phyloP scores from a whole-genome alignment of 805 yeast species.

The Hanseniaspora jakobsenii region DNA sequence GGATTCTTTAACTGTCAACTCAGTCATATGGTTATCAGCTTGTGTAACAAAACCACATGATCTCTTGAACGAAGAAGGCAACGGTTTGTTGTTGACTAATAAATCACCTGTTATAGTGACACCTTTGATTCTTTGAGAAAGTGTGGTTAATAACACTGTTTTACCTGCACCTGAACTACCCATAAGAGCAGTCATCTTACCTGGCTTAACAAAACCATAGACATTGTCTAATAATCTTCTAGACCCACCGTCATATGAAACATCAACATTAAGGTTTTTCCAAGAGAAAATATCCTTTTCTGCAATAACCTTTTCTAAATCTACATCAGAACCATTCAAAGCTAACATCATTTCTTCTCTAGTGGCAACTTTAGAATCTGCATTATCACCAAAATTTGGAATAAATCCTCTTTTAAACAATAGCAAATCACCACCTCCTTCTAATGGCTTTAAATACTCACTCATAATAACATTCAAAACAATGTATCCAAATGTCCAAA shows the following conservation, averaged over 20 bases:
- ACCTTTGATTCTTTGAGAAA: slow-evolving; percentile 56
- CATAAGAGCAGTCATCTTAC: slow-evolving; percentile 71
- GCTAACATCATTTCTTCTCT: slow-evolving; percentile 33
- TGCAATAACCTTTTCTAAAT: slow-evolving; percentile 26
- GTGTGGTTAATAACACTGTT: slow-evolving; percentile 60
- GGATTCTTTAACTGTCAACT: slow-evolving; percentile 64
- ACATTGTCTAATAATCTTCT: slow-evolving; percentile 44
- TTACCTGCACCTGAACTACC: slow-evolving; percentile 86
- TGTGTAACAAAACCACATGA: slow-evolving; percentile 74
- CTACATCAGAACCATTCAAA: slow-evolving; percentile 27
- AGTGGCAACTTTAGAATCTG: slow-evolving; percentile 31
- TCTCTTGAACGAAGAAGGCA: slow-evolving; percentile 54
- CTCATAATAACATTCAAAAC: slow-evolving; percentile 28
- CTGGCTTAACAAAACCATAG: slow-evolving; percentile 69
- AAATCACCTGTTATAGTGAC: slow-evolving; percentile 64
- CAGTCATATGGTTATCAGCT: slow-evolving; percentile 61
- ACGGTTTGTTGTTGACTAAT: slow-evolving; percentile 55
- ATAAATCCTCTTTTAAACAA: slow-evolving; percentile 36
- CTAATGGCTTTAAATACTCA: slow-evolving; percentile 30
- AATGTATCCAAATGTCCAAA: slow-evolving; percentile 34
- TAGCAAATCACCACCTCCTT: slow-evolving; percentile 32
- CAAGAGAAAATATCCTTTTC: slow-evolving; percentile 53
- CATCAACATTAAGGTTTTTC: slow-evolving; percentile 56
- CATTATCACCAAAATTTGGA: slow-evolving; percentile 28
- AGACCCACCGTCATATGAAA: slow-evolving; percentile 48